Evolutionary conservation across 495 filamentous ascomycete species (phyloP).

Genomic region (Hypomontagnella submonticulosa): DNA sequence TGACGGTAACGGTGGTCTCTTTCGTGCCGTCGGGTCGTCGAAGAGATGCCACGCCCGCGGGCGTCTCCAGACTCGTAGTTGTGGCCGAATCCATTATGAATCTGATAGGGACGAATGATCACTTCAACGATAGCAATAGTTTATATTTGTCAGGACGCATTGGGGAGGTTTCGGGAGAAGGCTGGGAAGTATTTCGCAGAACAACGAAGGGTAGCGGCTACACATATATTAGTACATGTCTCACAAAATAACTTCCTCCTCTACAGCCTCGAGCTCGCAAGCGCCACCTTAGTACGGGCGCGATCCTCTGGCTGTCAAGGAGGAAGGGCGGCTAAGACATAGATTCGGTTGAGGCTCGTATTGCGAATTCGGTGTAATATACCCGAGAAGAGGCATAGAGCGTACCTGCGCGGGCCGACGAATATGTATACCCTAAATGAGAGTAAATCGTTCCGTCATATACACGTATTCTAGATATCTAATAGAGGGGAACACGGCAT

Average conservation of each 20-base stretch:
- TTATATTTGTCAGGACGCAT: neutral
- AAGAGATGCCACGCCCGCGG: constrained; percentile 24
- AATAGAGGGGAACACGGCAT: constrained; percentile 21
- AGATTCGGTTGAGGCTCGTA: neutral
- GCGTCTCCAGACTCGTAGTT: constrained; percentile 41
- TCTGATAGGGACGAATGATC: constrained; percentile 4
- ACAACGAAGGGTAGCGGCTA: neutral
- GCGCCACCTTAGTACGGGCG: constrained; percentile 17
- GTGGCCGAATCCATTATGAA: constrained; percentile 44
- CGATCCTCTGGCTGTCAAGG: constrained; percentile 15
- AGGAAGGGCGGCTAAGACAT: constrained; percentile 26
- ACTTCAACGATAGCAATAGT: constrained; percentile 4
- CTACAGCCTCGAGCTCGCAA: constrained; percentile 1
- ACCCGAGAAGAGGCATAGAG: neutral
- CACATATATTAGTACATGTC: constrained; percentile 21
- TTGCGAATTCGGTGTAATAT: constrained; percentile 11
- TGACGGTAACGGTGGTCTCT: constrained; percentile 3
- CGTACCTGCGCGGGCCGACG: too few relatives aligned
- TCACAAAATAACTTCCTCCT: neutral
- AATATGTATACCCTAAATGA: constrained; percentile 3
- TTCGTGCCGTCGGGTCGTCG: constrained; percentile 30
- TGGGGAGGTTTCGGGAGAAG: neutral
- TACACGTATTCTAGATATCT: constrained; percentile 19
- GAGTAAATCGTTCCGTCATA: constrained; percentile 1
- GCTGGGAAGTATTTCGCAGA: neutral